These are phyloP conservation scores for Tetrahymena borealis DNA, from an alignment of 73 alveolate species.

Conservation along the genomic window DNA sequence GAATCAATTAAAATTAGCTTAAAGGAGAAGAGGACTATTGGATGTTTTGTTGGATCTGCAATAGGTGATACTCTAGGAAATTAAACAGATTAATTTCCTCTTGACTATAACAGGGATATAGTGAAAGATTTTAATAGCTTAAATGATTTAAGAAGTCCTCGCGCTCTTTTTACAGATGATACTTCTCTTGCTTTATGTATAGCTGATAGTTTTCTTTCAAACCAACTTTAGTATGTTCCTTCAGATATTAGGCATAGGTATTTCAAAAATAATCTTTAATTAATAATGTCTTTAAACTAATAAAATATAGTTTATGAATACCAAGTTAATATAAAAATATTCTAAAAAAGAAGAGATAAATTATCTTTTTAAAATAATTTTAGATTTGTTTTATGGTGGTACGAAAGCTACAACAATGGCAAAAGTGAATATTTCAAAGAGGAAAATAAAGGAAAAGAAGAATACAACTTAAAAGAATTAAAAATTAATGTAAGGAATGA, in stretches of 20 bases:
- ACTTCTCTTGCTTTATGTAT: constrained; percentile 5
- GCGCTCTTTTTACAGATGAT: background rate
- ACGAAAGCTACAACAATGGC: background rate
- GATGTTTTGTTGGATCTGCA: background rate
- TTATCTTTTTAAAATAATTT: background rate
- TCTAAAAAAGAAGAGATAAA: background rate
- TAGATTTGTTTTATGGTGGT: background rate
- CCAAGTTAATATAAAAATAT: background rate
- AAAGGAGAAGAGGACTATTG: background rate
- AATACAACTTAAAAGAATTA: background rate
- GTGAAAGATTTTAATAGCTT: background rate
- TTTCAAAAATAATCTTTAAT: too few species aligned
- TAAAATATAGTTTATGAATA: background rate
- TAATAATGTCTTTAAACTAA: background rate
- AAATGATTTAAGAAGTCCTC: background rate
- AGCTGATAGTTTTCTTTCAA: background rate
- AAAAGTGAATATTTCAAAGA: background rate
- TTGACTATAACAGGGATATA: background rate
- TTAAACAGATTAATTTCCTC: background rate
- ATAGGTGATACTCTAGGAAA: background rate
- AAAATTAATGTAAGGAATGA: background rate
- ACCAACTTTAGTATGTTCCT: background rate
- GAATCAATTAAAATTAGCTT: background rate
- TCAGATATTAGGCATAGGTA: background rate
- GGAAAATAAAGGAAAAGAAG: background rate